phyloP scores from a whole-genome alignment of 805 yeast genomes.

The Starmerella gropengiesseri region DNA sequence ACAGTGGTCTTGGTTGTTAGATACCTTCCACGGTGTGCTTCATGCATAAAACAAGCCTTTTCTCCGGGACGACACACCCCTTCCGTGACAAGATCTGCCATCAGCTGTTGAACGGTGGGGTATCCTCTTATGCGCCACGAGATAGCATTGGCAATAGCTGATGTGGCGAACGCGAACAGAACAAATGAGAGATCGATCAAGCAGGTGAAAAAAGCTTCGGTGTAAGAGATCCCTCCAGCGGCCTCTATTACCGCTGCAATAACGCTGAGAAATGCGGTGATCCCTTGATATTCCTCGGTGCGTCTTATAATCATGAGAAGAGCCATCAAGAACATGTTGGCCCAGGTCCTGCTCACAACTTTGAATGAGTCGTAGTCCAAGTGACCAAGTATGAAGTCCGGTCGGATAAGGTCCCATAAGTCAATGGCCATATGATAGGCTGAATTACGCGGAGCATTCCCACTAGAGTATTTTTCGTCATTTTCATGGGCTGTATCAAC shows the following conservation, averaged over 20 bases:
- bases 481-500: not conserved
- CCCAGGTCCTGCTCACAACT: constrained; percentile 23
- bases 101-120: constrained; percentile 11
- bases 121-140: constrained; percentile 21
- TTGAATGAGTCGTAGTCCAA: constrained; percentile 21
- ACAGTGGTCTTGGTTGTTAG: constrained; percentile 19
- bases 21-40: constrained; percentile 15
- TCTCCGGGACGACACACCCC: constrained; percentile 22
- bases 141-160: constrained; percentile 21
- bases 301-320: constrained; percentile 16
- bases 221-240: constrained; percentile 23
- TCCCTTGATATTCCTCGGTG: constrained; percentile 20
- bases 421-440: not conserved
- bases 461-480: not conserved
- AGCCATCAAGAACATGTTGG: constrained; percentile 17
- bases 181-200: constrained; percentile 11
- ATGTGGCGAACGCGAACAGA: constrained; percentile 11
- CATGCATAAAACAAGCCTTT: constrained; percentile 15
- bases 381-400: constrained; percentile 21
- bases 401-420: constrained; percentile 6
- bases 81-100: constrained; percentile 10
- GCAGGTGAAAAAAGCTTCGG: constrained; percentile 11
- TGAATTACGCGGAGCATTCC: too few species aligned
- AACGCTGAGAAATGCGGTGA: constrained; percentile 19
- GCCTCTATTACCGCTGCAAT: constrained; percentile 19